Base-by-base conservation (phyloP, 1,284 basidiomycete species). In the Malassezia globosa region DNA sequence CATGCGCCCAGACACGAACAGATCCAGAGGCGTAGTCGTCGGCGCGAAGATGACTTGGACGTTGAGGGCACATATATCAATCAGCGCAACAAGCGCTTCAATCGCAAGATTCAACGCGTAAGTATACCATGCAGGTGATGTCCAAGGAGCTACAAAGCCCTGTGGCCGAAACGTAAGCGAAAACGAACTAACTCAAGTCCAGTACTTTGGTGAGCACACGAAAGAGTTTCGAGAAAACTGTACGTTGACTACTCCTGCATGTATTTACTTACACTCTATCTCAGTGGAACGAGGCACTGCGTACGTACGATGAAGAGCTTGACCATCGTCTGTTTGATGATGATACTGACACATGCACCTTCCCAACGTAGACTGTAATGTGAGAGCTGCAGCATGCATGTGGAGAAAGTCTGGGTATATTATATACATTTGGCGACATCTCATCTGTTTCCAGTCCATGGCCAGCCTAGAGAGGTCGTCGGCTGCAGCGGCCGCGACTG, bases 1-100 rank as follows among this genome's bases (percentile, higher is more conserved):
- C 10, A 18, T n/a, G 18, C 7, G 16, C 39, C n/a, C n/a, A 52
- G 45, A 21, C 44, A 56, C 33, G 57, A 64, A 40, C 21, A 56
- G 11, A 58, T 63, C 37, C 43, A 55, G 21, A 90, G 86, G 67
- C 83, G 87, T 74, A 86, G 84, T 29, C 77, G 89, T 58, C 86
- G 87, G 73, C 80, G 88, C 51, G 76, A 77, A 69, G 89, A 92
- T 74, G 88, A 95, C 64, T 83, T 85, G 44, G 84, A 92, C 56
- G 88, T 85, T 47, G 88, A 95, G 60, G 86, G 97, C 73, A 96
- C 88, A 11, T 97, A 97, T 72, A 97, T 97, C 81, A 99, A 99
- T 77, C 87, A 95, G 72, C 82, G 59, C 72, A 99, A 99, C 76
- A 83, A 87, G 64, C 87, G 92, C 45, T 97, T 96, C 79, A 97